Conservation (phyloP, 2,329 filamentous ascomycete species). For the Aspergillus transmontanensis region DNA sequence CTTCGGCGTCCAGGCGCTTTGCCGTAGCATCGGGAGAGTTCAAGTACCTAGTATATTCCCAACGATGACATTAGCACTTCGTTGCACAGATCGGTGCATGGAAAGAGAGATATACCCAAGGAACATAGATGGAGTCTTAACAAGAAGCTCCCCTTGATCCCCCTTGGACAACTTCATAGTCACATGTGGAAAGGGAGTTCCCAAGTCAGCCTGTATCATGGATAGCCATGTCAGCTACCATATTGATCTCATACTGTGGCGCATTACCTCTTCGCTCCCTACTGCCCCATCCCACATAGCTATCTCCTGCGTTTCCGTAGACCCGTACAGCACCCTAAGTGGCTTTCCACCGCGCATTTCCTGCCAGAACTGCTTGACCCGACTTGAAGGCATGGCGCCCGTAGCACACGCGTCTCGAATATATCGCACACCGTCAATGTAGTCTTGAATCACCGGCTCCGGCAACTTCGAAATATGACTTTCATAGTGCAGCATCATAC, state of each 20-base stretch:
- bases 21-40: neutral
- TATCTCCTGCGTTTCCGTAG: neutral
- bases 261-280: no score
- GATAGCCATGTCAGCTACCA: no score
- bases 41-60: neutral
- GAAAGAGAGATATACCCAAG: neutral
- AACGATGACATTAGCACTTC: neutral
- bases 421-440: neutral
- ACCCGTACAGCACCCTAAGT: neutral
- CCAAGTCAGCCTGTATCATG: neutral
- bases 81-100: neutral
- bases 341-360: neutral
- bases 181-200: neutral
- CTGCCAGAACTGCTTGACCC: neutral
- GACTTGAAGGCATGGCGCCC: neutral
- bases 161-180: neutral
- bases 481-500: neutral
- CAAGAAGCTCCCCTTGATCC: neutral
- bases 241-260: no score
- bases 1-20: neutral
- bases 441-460: neutral
- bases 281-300: no score
- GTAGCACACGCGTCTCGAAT: neutral
- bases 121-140: neutral
- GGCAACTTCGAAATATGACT: neutral